Percentiles rank a stretch among this genome's conserved stretches.
Conservation (phyloP, 2,329 filamentous ascomycete genomes). For the Neobulgaria alba region DNA sequence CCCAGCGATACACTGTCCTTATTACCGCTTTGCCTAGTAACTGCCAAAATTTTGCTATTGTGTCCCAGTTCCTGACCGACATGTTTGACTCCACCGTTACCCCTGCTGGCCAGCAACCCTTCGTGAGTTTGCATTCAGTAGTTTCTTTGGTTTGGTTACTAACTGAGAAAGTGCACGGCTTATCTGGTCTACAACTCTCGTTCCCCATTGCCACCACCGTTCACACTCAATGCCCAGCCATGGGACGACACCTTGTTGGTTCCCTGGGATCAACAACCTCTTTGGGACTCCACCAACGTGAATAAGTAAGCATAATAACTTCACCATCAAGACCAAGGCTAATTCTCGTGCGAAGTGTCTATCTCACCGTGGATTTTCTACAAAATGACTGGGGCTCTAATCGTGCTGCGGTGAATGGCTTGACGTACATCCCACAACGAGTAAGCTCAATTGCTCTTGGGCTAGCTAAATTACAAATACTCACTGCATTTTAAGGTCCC, state of each 20-base stretch:
- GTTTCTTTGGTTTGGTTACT: too few species aligned
- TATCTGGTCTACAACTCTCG: conserved; percentile 48
- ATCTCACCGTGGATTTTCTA: not conserved
- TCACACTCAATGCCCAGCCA: conserved; percentile 49
- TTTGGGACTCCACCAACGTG: conserved; percentile 40
- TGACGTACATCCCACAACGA: conserved; percentile 56
- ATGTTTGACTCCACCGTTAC: conserved; percentile 33
- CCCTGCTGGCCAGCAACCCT: conserved; percentile 56
- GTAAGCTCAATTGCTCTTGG: too few species aligned
- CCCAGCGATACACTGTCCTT: conserved; percentile 37
- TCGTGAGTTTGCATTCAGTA: conserved; percentile 51
- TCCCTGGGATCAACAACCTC: conserved; percentile 42
- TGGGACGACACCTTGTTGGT: conserved; percentile 63
- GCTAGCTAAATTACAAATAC: too few species aligned
- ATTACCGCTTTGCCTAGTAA: conserved; percentile 36
- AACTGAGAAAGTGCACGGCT: conserved; percentile 40
- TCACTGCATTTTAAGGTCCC: conserved; percentile 87
- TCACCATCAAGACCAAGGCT: too few species aligned
- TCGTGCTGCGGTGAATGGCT: conserved; percentile 46
- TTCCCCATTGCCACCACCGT: conserved; percentile 38
- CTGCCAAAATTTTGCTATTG: conserved; percentile 12
- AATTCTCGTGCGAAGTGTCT: too few species aligned
- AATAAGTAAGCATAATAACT: too few species aligned
- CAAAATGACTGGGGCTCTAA: conserved; percentile 30
- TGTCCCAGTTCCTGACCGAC: conserved; percentile 29